Evolutionary conservation across 2,329 filamentous ascomycete genomes (phyloP).

Genomic region (Talaromyces amestolkiae): DNA sequence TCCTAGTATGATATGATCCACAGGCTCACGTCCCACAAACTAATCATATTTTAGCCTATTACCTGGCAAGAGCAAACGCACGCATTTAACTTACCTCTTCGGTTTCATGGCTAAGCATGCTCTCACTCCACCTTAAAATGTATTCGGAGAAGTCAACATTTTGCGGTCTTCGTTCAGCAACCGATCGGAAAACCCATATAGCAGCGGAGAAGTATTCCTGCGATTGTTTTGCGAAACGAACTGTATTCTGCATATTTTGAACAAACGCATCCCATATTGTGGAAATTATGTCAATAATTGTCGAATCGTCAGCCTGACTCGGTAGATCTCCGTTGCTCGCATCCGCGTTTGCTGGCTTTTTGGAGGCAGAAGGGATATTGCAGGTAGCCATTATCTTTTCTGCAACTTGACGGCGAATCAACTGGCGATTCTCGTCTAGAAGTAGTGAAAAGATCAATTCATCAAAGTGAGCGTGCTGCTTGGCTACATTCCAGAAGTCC

Average conservation of each 20-base stretch:
- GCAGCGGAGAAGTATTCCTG: conserved; percentile 49
- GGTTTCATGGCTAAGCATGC: conserved; percentile 45
- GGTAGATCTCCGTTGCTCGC: conserved; percentile 21
- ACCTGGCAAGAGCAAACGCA: neutral
- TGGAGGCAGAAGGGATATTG: conserved; percentile 31
- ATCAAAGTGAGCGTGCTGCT: conserved; percentile 36
- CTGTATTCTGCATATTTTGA: conserved; percentile 40
- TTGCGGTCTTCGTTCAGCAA: conserved; percentile 39
- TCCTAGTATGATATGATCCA: conserved; percentile 45
- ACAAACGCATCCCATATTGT: conserved; percentile 48
- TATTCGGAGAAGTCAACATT: conserved; percentile 41
- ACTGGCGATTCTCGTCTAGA: conserved; percentile 43
- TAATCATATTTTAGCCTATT: conserved; percentile 23
- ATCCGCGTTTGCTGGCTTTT: conserved; percentile 26
- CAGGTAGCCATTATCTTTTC: conserved; percentile 41
- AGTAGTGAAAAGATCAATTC: conserved; percentile 43
- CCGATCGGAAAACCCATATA: conserved; percentile 42
- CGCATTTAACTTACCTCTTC: conserved; percentile 36
- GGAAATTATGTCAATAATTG: conserved; percentile 40
- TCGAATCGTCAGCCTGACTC: conserved; percentile 27
- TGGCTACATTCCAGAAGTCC: conserved; percentile 47
- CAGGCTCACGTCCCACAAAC: conserved; percentile 47
- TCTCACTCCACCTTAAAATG: conserved; percentile 42
- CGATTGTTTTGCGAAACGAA: conserved; percentile 37
- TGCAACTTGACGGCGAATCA: conserved; percentile 39